phyloP scores from a whole-genome alignment of 805 yeast genomes.

The Maudiozyma saulgeensis region DNA sequence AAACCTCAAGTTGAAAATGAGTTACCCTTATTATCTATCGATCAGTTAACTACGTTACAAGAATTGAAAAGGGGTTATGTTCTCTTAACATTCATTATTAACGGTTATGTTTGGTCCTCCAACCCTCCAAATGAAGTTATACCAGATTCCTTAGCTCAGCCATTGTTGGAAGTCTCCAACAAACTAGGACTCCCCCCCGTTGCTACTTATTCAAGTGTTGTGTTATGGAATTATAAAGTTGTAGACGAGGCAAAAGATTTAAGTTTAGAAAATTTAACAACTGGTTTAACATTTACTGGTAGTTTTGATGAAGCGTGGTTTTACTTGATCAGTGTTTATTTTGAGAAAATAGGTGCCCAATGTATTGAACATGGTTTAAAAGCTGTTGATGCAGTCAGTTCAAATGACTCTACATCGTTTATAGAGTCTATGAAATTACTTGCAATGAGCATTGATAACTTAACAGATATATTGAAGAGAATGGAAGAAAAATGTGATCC shows the following conservation, averaged over 20 bases:
- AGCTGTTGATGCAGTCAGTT: conserved; percentile 49
- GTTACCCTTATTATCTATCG: conserved; percentile 48
- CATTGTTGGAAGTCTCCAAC: conserved; percentile 52
- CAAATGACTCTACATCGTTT: conserved; percentile 34
- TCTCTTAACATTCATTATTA: conserved; percentile 67
- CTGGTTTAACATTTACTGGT: conserved; percentile 81
- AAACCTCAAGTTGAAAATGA: conserved; percentile 49
- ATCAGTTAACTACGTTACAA: conserved; percentile 28
- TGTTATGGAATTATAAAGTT: conserved; percentile 79
- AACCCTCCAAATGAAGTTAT: conserved; percentile 50
- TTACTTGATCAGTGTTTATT: conserved; percentile 76
- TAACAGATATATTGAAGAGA: conserved; percentile 63
- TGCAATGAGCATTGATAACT: conserved; percentile 64
- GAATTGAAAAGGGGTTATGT: conserved; percentile 76
- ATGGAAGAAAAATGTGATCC: conserved; percentile 96
- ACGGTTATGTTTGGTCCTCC: conserved; percentile 85
- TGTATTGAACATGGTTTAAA: conserved; percentile 58
- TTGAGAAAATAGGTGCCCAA: conserved; percentile 74
- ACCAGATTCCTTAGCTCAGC: conserved; percentile 62
- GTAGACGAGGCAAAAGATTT: conserved; percentile 35
- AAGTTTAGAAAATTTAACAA: conserved; percentile 63
- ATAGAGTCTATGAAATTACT: conserved; percentile 44
- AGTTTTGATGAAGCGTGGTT: conserved; percentile 91
- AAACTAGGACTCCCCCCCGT: conserved; percentile 70
- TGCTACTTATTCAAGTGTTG: conserved; percentile 78